These are phyloP conservation scores for Penicillium vulpinum DNA, from an alignment of 2,329 filamentous ascomycete species.

Conservation along the genomic window DNA sequence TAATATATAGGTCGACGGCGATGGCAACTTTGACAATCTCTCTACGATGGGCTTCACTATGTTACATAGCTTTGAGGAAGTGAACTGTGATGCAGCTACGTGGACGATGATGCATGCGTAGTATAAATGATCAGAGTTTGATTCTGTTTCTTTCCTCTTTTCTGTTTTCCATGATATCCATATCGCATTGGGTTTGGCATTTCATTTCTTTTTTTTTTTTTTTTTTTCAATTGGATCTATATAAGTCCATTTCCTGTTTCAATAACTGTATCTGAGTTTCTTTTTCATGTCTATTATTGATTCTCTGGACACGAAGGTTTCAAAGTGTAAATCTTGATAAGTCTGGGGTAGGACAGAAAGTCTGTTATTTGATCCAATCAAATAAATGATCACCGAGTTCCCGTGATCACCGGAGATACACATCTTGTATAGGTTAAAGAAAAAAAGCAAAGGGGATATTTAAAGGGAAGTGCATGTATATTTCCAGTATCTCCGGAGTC, in stretches of 20 bases:
- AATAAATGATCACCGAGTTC: not conserved
- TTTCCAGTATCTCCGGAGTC: too few relatives aligned
- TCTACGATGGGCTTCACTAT: slow-evolving; percentile 78
- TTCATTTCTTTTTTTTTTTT: not conserved
- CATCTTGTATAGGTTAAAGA: not conserved
- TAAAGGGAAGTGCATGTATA: not conserved
- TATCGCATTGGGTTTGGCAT: slow-evolving; percentile 16
- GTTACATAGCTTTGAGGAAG: slow-evolving; percentile 77
- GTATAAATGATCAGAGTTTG: slow-evolving; percentile 12
- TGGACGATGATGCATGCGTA: slow-evolving; percentile 57
- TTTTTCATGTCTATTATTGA: too few relatives aligned
- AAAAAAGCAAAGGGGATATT: not conserved
- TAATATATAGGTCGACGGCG: slow-evolving; percentile 61
- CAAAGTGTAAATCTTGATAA: too few relatives aligned
- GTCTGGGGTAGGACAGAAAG: not conserved
- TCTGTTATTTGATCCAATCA: not conserved
- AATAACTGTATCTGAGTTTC: too few relatives aligned
- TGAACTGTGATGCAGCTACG: slow-evolving; percentile 66
- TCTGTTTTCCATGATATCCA: slow-evolving; percentile 25
- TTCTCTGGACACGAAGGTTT: too few relatives aligned
- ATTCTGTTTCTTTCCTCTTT: slow-evolving; percentile 4
- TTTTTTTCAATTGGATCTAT: not conserved
- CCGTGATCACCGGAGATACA: not conserved
- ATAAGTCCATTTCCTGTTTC: not conserved
- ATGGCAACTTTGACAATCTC: slow-evolving; percentile 72